Evolutionary conservation across 2,329 filamentous ascomycete species (phyloP), one percentile per base, ranked within the genome.

Genomic region (Colletotrichum sp.): DNA sequence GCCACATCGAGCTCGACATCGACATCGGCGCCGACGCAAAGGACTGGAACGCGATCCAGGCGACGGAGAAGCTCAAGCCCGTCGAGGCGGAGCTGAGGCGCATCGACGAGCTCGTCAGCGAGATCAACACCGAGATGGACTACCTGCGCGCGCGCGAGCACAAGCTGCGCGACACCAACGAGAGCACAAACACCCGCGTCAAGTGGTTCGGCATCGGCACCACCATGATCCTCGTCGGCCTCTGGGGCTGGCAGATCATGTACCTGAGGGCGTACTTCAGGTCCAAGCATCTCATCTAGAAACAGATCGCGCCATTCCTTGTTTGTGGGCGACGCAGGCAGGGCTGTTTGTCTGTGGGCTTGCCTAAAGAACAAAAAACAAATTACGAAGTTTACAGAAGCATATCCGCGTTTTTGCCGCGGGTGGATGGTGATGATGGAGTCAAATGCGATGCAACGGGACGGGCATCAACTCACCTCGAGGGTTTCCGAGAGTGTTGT

Each of bases 181-280:
- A 99, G 93, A 99, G 96, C 90, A 99, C 97, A 79, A 99, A 99
- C 88, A 97, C 94, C 87, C 92, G 97, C 75, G 97, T 99, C 82
- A 99, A 99, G 90, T 99, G 95, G 96, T 99, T 99, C 86, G 96
- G 96, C 65, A 93, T 98, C 84, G 92, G 93, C 79, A 99, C 96
- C 32, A 99, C 98, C 88, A 94, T 95, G 77, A 93, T 98, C 89
- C 88, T 99, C 80, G 89, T 98, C 79, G 95, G 92, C 39, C 89
- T 99, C 80, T 98, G 97, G 85, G 96, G 89, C 57, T 99, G 97
- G 97, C 97, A 99, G 92, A 95, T 99, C 83, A 93, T 99, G 84
- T 99, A 99, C 87, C 90, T 99, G 86, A 92, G 97, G 84, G 96
- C 96, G 78, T 99, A 99, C 90, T 99, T 99, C 90, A 93, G 96